These are phyloP conservation scores for Petunia hybrid DNA, from an alignment of 305 asterid genomes.

Conservation along the genomic window DNA sequence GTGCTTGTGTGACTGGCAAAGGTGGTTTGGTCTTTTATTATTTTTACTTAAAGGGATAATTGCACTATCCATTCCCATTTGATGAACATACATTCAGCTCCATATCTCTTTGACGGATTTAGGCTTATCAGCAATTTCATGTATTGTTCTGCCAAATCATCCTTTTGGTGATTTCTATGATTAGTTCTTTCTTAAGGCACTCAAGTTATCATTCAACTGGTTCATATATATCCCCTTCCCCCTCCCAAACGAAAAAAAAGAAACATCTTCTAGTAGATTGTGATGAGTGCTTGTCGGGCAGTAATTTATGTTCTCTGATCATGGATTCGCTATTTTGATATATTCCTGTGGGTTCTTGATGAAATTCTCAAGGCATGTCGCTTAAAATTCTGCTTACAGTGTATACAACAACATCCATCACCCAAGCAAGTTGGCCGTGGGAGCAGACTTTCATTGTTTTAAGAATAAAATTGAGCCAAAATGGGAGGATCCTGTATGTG, in stretches of 20 bases:
- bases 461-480: constrained; percentile 84
- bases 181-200: neutral
- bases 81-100: neutral
- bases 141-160: neutral
- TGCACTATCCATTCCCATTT: neutral
- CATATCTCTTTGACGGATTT: neutral
- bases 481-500: constrained; percentile 98
- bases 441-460: constrained; percentile 88
- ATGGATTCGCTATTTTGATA: constrained; percentile 3
- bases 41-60: neutral
- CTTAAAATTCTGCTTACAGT: constrained; percentile 49
- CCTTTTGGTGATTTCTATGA: neutral
- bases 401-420: constrained; percentile 76
- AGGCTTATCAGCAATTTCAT: neutral
- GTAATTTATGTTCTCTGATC: neutral
- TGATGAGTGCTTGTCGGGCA: neutral
- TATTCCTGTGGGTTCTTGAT: constrained; percentile 9
- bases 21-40: neutral
- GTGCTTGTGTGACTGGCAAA: neutral
- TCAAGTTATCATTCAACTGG: neutral
- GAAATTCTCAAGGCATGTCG: too few species aligned
- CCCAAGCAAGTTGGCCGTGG: constrained; percentile 80
- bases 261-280: neutral
- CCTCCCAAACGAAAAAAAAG: neutral
- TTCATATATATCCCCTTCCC: too few species aligned